A percentile compares a stretch with the other conserved stretches of the same genome.
These are phyloP conservation scores for Trichosporon asahii DNA, from an alignment of 1,284 basidiomycete species.

Conservation along the genomic window DNA sequence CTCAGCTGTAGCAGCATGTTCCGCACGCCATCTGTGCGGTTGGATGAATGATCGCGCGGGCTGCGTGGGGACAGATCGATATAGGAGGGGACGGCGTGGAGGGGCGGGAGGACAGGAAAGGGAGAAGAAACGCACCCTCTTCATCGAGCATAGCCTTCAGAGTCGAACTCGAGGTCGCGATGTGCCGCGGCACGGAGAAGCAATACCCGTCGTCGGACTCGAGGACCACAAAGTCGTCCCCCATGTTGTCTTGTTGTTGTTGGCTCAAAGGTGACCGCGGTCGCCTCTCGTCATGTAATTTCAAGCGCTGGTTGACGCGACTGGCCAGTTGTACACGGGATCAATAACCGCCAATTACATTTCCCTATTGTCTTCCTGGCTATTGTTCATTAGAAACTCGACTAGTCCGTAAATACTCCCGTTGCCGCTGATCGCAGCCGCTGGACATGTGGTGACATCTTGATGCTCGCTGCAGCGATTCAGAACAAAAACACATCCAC, in stretches of 20 bases:
- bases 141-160: constrained; percentile 50
- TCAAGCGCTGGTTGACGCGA: neutral
- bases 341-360: neutral
- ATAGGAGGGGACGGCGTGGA: neutral
- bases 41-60: too few species aligned
- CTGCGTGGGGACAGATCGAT: too few species aligned
- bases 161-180: constrained; percentile 49
- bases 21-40: too few species aligned
- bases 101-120: neutral
- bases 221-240: constrained; percentile 45
- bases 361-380: neutral
- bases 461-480: neutral
- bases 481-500: neutral
- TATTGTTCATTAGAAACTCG: neutral
- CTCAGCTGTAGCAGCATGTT: too few species aligned
- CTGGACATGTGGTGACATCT: neutral
- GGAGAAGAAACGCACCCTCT: constrained; percentile 34
- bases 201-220: constrained; percentile 48
- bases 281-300: too few species aligned
- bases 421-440: neutral
- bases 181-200: constrained; percentile 46
- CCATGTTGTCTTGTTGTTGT: neutral
- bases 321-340: neutral
- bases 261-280: neutral
- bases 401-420: neutral